Evolutionary conservation across 2,329 filamentous ascomycete genomes (phyloP), one percentile per base, ranked within the genome.

Genomic region (Neoscytalidium dimidiatum): DNA sequence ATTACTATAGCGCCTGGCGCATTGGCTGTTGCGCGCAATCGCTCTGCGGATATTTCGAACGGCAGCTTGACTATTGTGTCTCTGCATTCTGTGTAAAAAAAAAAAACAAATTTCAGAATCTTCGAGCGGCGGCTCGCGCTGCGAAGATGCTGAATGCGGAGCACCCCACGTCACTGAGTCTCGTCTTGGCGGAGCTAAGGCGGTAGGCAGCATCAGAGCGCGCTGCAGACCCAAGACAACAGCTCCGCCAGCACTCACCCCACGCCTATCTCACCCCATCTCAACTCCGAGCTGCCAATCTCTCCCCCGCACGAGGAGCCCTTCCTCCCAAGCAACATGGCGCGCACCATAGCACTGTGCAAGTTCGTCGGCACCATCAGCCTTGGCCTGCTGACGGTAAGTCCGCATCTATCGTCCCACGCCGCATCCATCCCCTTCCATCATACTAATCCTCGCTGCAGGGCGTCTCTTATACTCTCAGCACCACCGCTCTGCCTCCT

Each of bases 341-440:
- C 87, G 71, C 87, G 85, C 71, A 88, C 88, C 74, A 84, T 97
- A 74, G 89, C 92, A 64, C 81, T 90, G 77, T 88, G 91, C 81
- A 97, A 98, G 82, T 97, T 97, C 77, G 90, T 97, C 70, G 94
- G 94, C 74, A 96, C 92, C 60, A 87, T 96, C 70, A 94, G 91
- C 72, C 85, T 97, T 65, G 94, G 94, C 68, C 85, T 97, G 65
- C 81, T 96, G 77, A 97, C 93, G 66, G 93, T 96, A 86, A 73
- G 90, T 83, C 67, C 35, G 65, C 49, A 49, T 52, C 49, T 49
- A 53, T 52, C 33, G 29, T 38, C 35, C 44, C 38, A 4, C 51
- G 49, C 66, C 48, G 17, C 28, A 23, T 28, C 21, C 41, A 49
- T 46, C 23, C n/a, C 44, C 48, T 23, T 53, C 41, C 29, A 29